Evolutionary conservation across 331 rosid genomes (phyloP).

Genomic region (Saraca asoca): DNA sequence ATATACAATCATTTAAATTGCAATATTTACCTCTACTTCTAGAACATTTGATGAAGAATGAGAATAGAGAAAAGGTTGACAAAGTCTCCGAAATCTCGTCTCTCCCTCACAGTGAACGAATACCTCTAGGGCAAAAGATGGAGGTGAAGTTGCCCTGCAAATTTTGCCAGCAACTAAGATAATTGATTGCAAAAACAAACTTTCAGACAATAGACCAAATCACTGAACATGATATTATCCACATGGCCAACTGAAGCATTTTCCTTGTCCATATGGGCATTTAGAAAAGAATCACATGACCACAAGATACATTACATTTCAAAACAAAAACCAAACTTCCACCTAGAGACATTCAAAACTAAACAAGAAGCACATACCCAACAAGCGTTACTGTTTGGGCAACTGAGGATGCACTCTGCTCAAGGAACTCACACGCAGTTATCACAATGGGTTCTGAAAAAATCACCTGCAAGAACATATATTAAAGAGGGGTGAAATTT

Average conservation of each 20-base stretch:
- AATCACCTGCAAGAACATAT: conserved; percentile 56
- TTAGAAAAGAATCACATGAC: background rate
- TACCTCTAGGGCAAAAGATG: conserved; percentile 94
- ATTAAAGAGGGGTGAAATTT: background rate
- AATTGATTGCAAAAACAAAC: conserved; percentile 17
- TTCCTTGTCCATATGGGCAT: too few relatives aligned
- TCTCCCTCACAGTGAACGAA: conserved; percentile 98
- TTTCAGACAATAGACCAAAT: conserved; percentile 31
- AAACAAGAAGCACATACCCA: conserved; percentile 55
- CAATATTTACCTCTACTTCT: conserved; percentile 82
- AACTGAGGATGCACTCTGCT: conserved; percentile 77
- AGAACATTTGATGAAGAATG: conserved; percentile 94
- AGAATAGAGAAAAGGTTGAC: conserved; percentile 95
- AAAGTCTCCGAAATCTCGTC: conserved; percentile 93
- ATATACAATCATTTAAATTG: conserved; percentile 8
- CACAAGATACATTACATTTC: background rate
- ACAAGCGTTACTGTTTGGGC: conserved; percentile 80
- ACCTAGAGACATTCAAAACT: background rate
- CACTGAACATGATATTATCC: background rate
- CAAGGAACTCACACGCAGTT: conserved; percentile 88
- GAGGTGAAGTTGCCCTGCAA: conserved; percentile 91
- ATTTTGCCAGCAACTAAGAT: conserved; percentile 28
- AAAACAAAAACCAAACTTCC: conserved; percentile 9
- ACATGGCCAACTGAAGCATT: conserved; percentile 10
- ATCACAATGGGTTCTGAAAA: conserved; percentile 83